A percentile compares a stretch with the other conserved stretches of the same genome.
Evolutionary conservation across 73 alveolate species (phyloP).

Genomic region (Tetrahymena thermophila): DNA sequence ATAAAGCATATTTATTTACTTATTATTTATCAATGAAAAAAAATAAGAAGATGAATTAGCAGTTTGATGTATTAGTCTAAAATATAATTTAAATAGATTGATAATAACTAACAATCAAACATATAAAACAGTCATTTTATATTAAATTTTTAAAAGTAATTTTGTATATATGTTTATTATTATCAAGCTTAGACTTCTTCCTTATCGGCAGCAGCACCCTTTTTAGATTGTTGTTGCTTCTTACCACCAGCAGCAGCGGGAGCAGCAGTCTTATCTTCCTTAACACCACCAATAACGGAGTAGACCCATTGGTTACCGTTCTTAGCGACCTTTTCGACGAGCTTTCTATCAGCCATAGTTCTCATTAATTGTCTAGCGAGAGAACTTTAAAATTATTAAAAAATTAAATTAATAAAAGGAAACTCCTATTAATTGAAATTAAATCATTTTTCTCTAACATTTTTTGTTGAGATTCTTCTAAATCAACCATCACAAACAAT

Average conservation of each 20-base stretch:
- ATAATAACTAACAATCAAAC: not conserved
- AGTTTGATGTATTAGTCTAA: not conserved
- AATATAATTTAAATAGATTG: not conserved
- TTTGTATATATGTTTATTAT: not conserved
- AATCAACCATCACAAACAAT: not conserved
- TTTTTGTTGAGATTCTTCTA: not conserved
- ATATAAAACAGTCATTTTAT: not conserved
- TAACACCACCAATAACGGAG: not conserved
- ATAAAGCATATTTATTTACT: not conserved
- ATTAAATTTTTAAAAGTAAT: not conserved
- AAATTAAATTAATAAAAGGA: not conserved
- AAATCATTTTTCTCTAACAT: not conserved
- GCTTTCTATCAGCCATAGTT: not conserved
- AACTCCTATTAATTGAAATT: not conserved
- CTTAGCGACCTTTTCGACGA: constrained; percentile 3
- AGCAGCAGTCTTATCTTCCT: not conserved
- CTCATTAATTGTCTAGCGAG: not conserved
- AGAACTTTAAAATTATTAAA: not conserved
- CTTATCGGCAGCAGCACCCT: not conserved
- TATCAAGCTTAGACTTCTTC: not conserved
- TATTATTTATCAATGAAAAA: not conserved
- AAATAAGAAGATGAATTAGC: not conserved
- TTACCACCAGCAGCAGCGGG: not conserved
- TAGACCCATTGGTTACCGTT: constrained; percentile 1
- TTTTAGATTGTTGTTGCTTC: not conserved